phyloP scores from a whole-genome alignment of 2,329 filamentous ascomycete genomes.

The Xylaria sp. region DNA sequence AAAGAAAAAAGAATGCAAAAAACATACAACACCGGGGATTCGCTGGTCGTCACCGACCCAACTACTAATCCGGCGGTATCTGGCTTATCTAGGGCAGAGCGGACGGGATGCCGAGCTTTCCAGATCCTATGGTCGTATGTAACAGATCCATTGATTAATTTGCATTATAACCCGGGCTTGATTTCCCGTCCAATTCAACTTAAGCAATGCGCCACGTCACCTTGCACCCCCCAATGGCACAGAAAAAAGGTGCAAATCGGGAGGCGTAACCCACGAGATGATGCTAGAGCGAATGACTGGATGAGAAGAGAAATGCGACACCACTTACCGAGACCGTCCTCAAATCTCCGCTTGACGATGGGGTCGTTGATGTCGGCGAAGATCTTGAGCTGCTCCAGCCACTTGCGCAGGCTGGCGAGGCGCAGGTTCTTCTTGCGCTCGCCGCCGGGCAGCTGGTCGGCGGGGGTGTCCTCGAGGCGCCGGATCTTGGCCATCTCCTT shows the following conservation, averaged over 20 bases:
- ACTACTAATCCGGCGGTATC: slow-evolving; percentile 4
- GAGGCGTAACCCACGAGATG: neutral
- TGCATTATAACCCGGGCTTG: slow-evolving; percentile 8
- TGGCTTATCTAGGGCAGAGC: slow-evolving; percentile 22
- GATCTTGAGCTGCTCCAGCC: slow-evolving; percentile 82
- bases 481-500: slow-evolving; percentile 70
- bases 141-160: slow-evolving; percentile 1
- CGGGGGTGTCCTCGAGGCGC: slow-evolving; percentile 62
- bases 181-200: neutral
- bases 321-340: slow-evolving; percentile 86
- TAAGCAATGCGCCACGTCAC: neutral
- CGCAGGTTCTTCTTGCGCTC: slow-evolving; percentile 66
- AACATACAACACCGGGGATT: slow-evolving; percentile 11
- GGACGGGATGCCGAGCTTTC: slow-evolving; percentile 26
- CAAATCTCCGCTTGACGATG: slow-evolving; percentile 87
- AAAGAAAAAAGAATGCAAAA: slow-evolving; percentile 5
- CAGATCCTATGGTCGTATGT: slow-evolving; percentile 25
- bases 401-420: slow-evolving; percentile 68
- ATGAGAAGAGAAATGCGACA: slow-evolving; percentile 12
- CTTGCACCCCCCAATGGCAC: neutral
- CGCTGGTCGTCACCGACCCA: slow-evolving; percentile 7
- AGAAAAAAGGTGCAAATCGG: neutral
- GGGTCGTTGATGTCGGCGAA: slow-evolving; percentile 94
- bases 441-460: slow-evolving; percentile 62
- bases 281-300: neutral